Percentiles rank a stretch among this genome's conserved stretches.
Conservation (phyloP, 768 basidiomycete species). For the Hirschioporus abietinus region DNA sequence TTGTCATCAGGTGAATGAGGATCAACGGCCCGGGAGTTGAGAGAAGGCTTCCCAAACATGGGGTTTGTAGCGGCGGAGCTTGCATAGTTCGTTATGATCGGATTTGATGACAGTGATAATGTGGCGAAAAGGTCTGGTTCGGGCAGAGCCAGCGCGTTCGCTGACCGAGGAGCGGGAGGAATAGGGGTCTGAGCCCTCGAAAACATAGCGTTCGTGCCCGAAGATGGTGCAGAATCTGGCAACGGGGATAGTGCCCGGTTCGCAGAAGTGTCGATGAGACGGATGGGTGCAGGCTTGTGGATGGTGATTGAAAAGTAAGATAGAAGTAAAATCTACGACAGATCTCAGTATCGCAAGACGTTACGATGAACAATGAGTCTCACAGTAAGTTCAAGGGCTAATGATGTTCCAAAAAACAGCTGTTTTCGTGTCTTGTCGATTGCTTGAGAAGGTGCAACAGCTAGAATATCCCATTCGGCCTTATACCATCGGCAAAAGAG, state of each 20-base stretch:
- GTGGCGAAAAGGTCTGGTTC: slow-evolving; percentile 60
- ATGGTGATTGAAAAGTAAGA: slow-evolving; percentile 56
- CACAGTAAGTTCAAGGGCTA: slow-evolving; percentile 54
- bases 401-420: slow-evolving; percentile 42
- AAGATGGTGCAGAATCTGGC: slow-evolving; percentile 39
- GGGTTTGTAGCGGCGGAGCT: slow-evolving; percentile 32
- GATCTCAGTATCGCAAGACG: slow-evolving; percentile 6
- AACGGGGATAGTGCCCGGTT: slow-evolving; percentile 28
- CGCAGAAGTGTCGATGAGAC: slow-evolving; percentile 55
- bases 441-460: neutral
- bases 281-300: slow-evolving; percentile 65
- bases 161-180: slow-evolving; percentile 16
- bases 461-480: neutral
- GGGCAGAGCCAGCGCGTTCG: slow-evolving; percentile 15
- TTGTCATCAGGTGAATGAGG: slow-evolving; percentile 17
- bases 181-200: slow-evolving; percentile 20
- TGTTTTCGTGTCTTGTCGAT: slow-evolving; percentile 20
- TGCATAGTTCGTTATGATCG: slow-evolving; percentile 35
- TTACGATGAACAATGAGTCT: slow-evolving; percentile 20
- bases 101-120: slow-evolving; percentile 61
- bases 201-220: slow-evolving; percentile 19
- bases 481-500: slow-evolving; percentile 19
- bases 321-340: slow-evolving; percentile 39
- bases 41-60: slow-evolving; percentile 68
- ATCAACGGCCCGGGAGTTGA: slow-evolving; percentile 28